phyloP scores from a whole-genome alignment of 1,139 yeast species.

The Keqinozyma sinolaborantium region DNA sequence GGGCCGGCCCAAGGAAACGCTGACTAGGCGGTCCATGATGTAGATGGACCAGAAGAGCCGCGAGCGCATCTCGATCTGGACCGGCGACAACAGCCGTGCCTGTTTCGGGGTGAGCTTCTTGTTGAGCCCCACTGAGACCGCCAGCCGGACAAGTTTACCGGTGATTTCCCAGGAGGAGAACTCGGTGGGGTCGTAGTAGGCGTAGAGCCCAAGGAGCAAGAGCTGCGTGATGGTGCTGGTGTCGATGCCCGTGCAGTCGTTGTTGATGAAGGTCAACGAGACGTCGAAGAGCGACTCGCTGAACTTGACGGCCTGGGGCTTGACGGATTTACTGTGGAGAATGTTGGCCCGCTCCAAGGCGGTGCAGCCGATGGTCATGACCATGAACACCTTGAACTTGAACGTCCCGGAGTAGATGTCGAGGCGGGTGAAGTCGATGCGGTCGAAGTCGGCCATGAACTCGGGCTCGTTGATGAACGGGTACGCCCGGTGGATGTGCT shows the following conservation, averaged over 20 bases:
- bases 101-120: conserved; percentile 24
- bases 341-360: conserved; percentile 39
- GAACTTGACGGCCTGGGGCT: conserved; percentile 8
- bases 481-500: conserved; percentile 39
- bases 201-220: conserved; percentile 40
- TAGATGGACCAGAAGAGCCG: conserved; percentile 51
- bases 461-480: conserved; percentile 38
- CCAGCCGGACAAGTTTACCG: conserved; percentile 40
- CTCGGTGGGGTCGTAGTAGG: conserved; percentile 42
- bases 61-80: conserved; percentile 33
- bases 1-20: conserved; percentile 42
- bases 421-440: conserved; percentile 2
- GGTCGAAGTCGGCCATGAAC: conserved; percentile 23
- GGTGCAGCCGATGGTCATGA: conserved; percentile 47
- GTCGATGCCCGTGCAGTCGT: conserved; percentile 29
- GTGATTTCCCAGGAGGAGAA: conserved; percentile 46
- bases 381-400: conserved; percentile 41
- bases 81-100: conserved; percentile 16
- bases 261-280: conserved; percentile 29
- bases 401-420: conserved; percentile 3
- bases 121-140: conserved; percentile 41
- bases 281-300: conserved; percentile 14
- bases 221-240: conserved; percentile 33
- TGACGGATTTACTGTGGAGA: conserved; percentile 23
- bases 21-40: conserved; percentile 42